Conservation (phyloP, 495 filamentous ascomycete species). For the Daldinia childiae region DNA sequence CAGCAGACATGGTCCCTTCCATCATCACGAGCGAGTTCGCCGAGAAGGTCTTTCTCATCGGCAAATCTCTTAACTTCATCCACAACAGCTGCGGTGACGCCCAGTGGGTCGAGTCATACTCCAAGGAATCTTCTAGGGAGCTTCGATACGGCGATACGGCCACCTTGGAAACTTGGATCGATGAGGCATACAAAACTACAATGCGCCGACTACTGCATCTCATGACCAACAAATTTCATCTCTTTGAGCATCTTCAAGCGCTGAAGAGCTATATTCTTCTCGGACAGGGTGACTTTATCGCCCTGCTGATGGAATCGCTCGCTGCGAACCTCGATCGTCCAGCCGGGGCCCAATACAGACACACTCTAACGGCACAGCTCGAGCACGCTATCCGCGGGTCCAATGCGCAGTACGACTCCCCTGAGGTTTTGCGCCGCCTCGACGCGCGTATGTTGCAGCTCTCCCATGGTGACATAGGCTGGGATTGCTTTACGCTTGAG, state of each 20-base stretch:
- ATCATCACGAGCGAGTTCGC: conserved; percentile 94
- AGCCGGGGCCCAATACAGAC: conserved; percentile 92
- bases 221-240: conserved; percentile 91
- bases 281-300: conserved; percentile 97
- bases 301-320: conserved; percentile 95
- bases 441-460: conserved; percentile 97
- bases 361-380: conserved; percentile 94
- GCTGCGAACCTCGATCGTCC: conserved; percentile 92
- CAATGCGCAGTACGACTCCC: conserved; percentile 93
- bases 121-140: conserved; percentile 92
- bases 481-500: conserved; percentile 99
- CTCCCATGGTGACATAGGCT: conserved; percentile 95
- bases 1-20: conserved; percentile 85
- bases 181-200: conserved; percentile 95
- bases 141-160: conserved; percentile 94
- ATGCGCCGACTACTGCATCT: conserved; percentile 95
- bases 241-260: conserved; percentile 91
- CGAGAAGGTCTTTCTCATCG: conserved; percentile 94
- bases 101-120: conserved; percentile 95
- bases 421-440: conserved; percentile 90
- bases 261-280: conserved; percentile 95
- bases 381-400: conserved; percentile 97
- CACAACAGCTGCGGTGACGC: conserved; percentile 92
- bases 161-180: conserved; percentile 88
- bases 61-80: conserved; percentile 98